Base-by-base conservation (phyloP, 2,329 filamentous ascomycete species). In the Alternaria triticina region DNA sequence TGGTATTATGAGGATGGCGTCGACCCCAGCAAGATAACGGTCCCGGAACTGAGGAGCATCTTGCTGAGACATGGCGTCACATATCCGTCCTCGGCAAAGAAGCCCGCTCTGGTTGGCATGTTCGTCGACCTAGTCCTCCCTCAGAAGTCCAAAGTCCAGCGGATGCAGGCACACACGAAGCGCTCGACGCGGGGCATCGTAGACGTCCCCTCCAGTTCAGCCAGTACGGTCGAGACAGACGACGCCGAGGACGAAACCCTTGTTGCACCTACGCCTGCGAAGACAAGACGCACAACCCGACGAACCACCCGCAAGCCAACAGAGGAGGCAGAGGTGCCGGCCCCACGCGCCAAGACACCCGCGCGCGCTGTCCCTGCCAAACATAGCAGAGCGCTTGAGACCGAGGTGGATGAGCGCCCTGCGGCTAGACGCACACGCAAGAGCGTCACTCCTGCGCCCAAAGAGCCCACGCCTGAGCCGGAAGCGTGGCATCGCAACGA, bases 21-120 rank as follows among this genome's bases (percentile, higher is more conserved):
- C 79, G 93, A 99, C 78, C 89, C 96, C 20, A 86, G 87, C 76
- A 88, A 87, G 68, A 87, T 98, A 67, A 98, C 94, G 1, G 89
- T 98, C 54, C 94, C 96, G 27, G 91, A 91, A 49, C 85, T 99
- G 72, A 92, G 96, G 74, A 95, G 92, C 52, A 96, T 98, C 69
- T 88, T 99, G 61, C 92, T 98, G 74, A 91, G 89, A 69, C 93
- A 99, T 82, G 91, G 94, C 77, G 85, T 98, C 74, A 83, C 89
- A 40, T 98, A 97, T 77, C 91, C 94, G 6, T 90, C 93, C 0
- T 94, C 90, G 5, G 94, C 96, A 12, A 99, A 98, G 83, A 99
- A 99, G 83, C 84, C 89, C 0, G 91, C 97, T 76, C 88, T 99
- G 22, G 86, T 99, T 64, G 89, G 91, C 8, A 88, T 98, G 50